phyloP scores from a whole-genome alignment of 23 red algal species.

The Chondrus crispus region DNA sequence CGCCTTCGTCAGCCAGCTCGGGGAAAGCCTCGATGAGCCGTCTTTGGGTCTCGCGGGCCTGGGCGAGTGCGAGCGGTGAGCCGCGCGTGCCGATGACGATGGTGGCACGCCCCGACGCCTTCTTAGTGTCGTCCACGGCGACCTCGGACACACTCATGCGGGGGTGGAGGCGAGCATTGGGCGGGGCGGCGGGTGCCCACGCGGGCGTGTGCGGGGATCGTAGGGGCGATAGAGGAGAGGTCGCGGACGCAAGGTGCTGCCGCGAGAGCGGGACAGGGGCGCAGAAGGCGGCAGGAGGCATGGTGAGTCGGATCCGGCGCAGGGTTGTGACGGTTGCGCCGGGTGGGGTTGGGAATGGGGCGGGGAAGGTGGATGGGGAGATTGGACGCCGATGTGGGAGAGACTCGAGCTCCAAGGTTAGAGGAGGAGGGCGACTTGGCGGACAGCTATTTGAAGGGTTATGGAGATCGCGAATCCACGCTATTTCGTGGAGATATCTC shows the following conservation, averaged over 20 bases:
- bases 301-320: background rate
- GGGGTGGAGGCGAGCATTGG: background rate
- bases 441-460: no score
- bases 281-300: background rate
- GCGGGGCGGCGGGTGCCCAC: background rate
- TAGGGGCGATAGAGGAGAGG: background rate
- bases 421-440: no score
- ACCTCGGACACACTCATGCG: slow-evolving; percentile 44
- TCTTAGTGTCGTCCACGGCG: background rate
- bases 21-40: slow-evolving; percentile 76
- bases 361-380: background rate
- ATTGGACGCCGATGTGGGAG: background rate
- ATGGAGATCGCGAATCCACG: no score
- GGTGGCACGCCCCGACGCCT: slow-evolving; percentile 37
- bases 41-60: slow-evolving; percentile 81
- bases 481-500: no score
- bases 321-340: background rate
- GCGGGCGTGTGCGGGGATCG: background rate
- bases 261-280: background rate
- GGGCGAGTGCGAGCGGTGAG: slow-evolving; percentile 93
- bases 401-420: no score
- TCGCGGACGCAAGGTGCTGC: background rate
- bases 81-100: slow-evolving; percentile 95
- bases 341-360: background rate
- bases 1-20: slow-evolving; percentile 58